Base-by-base conservation (phyloP, 2,329 filamentous ascomycete species). In the Colletotrichum sublineola region DNA sequence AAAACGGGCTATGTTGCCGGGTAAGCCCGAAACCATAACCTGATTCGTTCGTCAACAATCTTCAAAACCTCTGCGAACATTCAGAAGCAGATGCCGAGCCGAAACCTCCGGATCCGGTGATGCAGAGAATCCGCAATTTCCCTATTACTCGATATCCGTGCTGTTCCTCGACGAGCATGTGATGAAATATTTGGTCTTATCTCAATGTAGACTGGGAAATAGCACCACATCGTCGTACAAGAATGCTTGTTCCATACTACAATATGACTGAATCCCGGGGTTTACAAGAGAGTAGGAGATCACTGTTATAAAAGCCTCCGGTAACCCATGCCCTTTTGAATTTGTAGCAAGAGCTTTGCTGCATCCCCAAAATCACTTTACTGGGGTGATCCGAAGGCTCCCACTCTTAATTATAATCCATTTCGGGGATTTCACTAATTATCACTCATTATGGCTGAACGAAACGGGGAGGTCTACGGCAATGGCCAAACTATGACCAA, bases 391-490 rank as follows among this genome's bases (percentile, higher is more conserved):
- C 6, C 6, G 33, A 57, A 40, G 20, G 20, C 33, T 40, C 36
- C 11, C 53, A 33, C 53, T 38, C 9, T 56, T n/a, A 24, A 2
- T 14, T 11, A n/a, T 58, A 7, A 20, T 9, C 20, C 20, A 24
- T 3, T 24, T 12, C 33, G 12, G 42, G 15, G 46, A 18, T 8
- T n/a, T 40, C 6, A 6, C 6, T 3, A n/a, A 3, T 42, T 57
- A 7, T 3, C 3, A 7, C 40, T 53, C 29, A 62, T 15, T 11
- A 71, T 71, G 63, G 57, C 58, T 14, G 55, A 36, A 11, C 2
- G 5, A 31, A 15, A 60, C 38, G 52, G 24, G 38, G 66, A 68
- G 29, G 18, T 20, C 67, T 60, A 64, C 66, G 65, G 53, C 44
- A 20, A 40, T 6, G 46, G 33, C 20, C 14, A 48, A 3, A 24